Conservation (phyloP, 495 filamentous ascomycete species). For the Peziza echinospora region DNA sequence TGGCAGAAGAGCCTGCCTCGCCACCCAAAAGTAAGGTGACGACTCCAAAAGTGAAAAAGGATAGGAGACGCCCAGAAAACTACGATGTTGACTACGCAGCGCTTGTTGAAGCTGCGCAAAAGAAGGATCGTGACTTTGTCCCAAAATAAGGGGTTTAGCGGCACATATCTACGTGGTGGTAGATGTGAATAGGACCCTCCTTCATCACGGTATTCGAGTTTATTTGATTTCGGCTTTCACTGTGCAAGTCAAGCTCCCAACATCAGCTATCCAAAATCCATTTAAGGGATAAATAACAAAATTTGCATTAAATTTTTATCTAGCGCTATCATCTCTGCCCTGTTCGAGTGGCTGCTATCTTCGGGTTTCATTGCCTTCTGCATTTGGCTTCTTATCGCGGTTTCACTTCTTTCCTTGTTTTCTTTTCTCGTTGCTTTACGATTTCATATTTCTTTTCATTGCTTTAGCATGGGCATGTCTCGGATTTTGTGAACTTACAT, state of each 20-base stretch:
- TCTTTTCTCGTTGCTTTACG: not conserved
- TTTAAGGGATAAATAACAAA: too few species aligned
- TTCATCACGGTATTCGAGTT: too few species aligned
- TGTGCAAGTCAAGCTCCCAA: too few species aligned
- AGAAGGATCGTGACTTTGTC: not conserved
- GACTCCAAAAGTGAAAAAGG: not conserved
- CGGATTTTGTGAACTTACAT: not conserved
- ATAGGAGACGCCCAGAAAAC: not conserved
- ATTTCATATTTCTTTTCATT: not conserved
- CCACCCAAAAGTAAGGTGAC: not conserved
- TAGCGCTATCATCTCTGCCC: not conserved
- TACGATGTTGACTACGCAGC: too few species aligned
- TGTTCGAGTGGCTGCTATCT: not conserved
- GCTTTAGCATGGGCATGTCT: not conserved
- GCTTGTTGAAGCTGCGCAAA: not conserved
- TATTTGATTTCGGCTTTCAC: too few species aligned
- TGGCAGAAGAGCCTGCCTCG: not conserved
- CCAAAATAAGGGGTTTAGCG: not conserved
- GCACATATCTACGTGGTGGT: too few species aligned
- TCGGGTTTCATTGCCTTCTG: not conserved
- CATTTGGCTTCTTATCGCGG: not conserved
- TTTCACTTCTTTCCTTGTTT: not conserved
- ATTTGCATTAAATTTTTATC: too few species aligned
- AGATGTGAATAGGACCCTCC: too few species aligned
- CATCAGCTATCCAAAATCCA: too few species aligned